Evolutionary conservation across 306 rosid species (phyloP).

Genomic region (Cyamopsis tetragonoloba): DNA sequence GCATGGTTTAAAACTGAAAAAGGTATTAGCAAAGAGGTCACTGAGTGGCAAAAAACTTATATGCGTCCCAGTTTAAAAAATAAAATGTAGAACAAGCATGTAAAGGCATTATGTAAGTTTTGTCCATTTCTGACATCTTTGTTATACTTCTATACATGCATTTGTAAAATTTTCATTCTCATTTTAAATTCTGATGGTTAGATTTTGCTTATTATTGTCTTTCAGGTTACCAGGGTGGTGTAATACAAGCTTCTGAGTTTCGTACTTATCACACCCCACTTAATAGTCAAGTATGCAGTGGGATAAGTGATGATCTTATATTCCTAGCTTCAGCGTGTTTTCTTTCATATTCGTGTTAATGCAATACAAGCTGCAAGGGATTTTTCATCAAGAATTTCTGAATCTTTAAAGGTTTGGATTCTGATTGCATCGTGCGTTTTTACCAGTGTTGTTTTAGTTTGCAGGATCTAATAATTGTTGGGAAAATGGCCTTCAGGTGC

Average conservation of each 20-base stretch:
- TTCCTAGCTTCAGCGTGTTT: conserved; percentile 17
- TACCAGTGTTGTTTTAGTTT: neutral
- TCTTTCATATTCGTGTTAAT: conserved; percentile 40
- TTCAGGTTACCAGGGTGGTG: conserved; percentile 75
- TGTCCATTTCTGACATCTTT: conserved; percentile 7
- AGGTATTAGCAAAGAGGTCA: neutral
- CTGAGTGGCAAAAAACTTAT: neutral
- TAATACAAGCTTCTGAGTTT: conserved; percentile 85
- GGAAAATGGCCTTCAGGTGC: neutral
- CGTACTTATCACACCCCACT: conserved; percentile 97
- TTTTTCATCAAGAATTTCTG: conserved; percentile 66
- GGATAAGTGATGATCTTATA: conserved; percentile 19
- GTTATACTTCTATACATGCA: neutral
- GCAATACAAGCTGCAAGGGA: conserved; percentile 86
- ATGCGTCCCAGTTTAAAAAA: neutral
- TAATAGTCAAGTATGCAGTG: conserved; percentile 66
- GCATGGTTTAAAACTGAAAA: too few species aligned
- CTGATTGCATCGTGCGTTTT: conserved; percentile 10
- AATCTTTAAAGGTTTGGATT: conserved; percentile 67
- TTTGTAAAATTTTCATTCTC: neutral
- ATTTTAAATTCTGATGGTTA: conserved; percentile 18
- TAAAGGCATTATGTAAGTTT: neutral
- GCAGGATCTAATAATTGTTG: conserved; percentile 1
- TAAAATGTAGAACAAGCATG: neutral
- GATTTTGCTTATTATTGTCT: conserved; percentile 24